These are phyloP conservation scores for Ophiosphaerella korrae DNA, from an alignment of 2,329 filamentous ascomycete genomes.

Conservation along the genomic window DNA sequence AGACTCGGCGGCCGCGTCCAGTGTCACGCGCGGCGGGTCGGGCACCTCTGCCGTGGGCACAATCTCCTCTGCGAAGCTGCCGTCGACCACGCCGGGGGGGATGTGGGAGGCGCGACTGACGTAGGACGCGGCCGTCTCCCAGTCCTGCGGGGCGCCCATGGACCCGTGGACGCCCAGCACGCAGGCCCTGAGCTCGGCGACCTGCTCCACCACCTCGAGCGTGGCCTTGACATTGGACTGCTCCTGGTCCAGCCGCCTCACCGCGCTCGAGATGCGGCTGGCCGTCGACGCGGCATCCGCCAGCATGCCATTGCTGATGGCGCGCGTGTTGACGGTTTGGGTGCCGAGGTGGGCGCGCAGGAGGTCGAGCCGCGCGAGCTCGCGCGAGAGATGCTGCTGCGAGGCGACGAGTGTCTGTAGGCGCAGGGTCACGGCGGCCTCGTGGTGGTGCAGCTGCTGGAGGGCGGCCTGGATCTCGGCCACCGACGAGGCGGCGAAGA, in stretches of 20 bases:
- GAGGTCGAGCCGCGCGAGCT: constrained; percentile 85
- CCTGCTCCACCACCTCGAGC: constrained; percentile 89
- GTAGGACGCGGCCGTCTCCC: constrained; percentile 94
- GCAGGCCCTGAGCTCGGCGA: constrained; percentile 95
- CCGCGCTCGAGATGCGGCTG: constrained; percentile 80
- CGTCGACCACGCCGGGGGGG: constrained; percentile 77
- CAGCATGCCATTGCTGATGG: constrained; percentile 90
- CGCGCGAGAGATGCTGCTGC: constrained; percentile 83
- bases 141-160: constrained; percentile 98
- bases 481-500: constrained; percentile 72
- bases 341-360: constrained; percentile 86
- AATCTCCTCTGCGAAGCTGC: constrained; percentile 86
- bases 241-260: constrained; percentile 86
- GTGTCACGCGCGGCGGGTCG: constrained; percentile 83
- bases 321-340: constrained; percentile 81
- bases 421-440: constrained; percentile 73
- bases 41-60: constrained; percentile 96
- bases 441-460: constrained; percentile 73
- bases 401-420: constrained; percentile 79
- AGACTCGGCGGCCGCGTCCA: constrained; percentile 86
- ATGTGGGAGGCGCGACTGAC: constrained; percentile 82
- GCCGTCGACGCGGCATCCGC: constrained; percentile 84
- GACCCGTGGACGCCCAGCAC: constrained; percentile 91
- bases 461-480: constrained; percentile 81
- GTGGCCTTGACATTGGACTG: constrained; percentile 91